Evolutionary conservation across 2,329 filamentous ascomycete species (phyloP).

Genomic region (Paraphaeosphaeria minitans): DNA sequence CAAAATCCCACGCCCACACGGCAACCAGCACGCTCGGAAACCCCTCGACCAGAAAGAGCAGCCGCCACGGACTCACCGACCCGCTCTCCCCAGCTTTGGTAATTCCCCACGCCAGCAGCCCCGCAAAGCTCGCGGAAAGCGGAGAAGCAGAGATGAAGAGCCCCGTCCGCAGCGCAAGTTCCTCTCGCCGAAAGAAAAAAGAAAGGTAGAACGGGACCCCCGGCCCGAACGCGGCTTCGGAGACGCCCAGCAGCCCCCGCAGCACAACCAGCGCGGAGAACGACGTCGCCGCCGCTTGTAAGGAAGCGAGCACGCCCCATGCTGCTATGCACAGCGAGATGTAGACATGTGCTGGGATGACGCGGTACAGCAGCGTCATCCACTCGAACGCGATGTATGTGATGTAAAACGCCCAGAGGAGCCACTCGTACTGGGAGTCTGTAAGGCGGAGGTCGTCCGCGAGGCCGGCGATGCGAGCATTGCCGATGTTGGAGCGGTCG

Average conservation of each 20-base stretch:
- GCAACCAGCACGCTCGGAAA: slow-evolving; percentile 81
- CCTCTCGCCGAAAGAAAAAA: slow-evolving; percentile 67
- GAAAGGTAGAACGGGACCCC: slow-evolving; percentile 69
- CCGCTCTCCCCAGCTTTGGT: slow-evolving; percentile 67
- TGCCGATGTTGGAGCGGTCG: slow-evolving; percentile 76
- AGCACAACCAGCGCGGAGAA: slow-evolving; percentile 66
- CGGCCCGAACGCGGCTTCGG: slow-evolving; percentile 66
- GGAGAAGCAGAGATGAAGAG: slow-evolving; percentile 80
- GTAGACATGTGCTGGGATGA: slow-evolving; percentile 66
- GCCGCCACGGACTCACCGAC: slow-evolving; percentile 82
- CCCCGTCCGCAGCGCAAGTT: slow-evolving; percentile 83
- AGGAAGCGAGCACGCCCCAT: slow-evolving; percentile 79
- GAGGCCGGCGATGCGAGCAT: slow-evolving; percentile 66
- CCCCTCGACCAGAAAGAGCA: slow-evolving; percentile 82
- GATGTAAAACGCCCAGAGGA: slow-evolving; percentile 67
- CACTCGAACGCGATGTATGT: slow-evolving; percentile 68
- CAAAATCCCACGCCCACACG: slow-evolving; percentile 72
- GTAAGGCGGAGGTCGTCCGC: slow-evolving; percentile 59
- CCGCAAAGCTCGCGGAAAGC: slow-evolving; percentile 70
- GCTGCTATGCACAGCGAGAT: slow-evolving; percentile 69
- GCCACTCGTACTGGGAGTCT: slow-evolving; percentile 64
- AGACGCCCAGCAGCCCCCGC: slow-evolving; percentile 60
- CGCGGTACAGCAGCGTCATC: slow-evolving; percentile 67
- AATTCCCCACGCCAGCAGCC: slow-evolving; percentile 78
- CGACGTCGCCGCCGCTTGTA: slow-evolving; percentile 61